Percentiles rank a stretch among this genome's conserved stretches.
Evolutionary conservation across 495 filamentous ascomycete genomes (phyloP).

Genomic region (Xylaria venustula): DNA sequence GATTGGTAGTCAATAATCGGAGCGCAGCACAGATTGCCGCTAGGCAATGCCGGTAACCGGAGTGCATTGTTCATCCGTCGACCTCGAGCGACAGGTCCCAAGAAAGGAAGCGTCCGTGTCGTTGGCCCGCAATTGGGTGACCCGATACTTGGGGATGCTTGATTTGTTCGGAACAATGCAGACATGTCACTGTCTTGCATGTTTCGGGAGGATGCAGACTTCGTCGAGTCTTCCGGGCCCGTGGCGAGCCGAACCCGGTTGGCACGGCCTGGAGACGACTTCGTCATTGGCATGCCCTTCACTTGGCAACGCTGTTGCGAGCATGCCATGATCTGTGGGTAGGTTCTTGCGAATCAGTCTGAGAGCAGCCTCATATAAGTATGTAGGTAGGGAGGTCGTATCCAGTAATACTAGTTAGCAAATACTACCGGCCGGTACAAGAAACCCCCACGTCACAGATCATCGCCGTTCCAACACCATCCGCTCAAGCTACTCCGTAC

Average conservation of each 20-base stretch:
- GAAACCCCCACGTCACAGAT: background rate
- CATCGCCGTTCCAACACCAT: background rate
- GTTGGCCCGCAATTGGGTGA: slow-evolving; percentile 8
- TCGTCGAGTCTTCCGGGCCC: slow-evolving; percentile 12
- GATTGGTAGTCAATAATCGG: background rate
- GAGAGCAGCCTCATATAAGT: no score
- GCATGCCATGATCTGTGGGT: no score
- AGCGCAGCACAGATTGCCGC: background rate
- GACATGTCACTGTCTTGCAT: slow-evolving; percentile 13
- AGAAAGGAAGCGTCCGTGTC: slow-evolving; percentile 9
- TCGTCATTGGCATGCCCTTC: background rate
- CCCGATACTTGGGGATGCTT: slow-evolving; percentile 1
- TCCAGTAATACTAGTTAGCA: no score
- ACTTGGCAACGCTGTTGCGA: background rate
- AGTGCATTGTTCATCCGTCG: slow-evolving; percentile 11
- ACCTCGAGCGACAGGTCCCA: slow-evolving; percentile 12
- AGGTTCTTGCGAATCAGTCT: no score
- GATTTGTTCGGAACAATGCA: slow-evolving; percentile 13
- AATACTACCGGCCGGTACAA: no score
- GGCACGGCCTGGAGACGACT: background rate
- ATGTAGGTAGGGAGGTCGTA: no score
- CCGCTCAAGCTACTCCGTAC: background rate
- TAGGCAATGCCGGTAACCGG: slow-evolving; percentile 14
- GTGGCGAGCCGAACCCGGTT: slow-evolving; percentile 10
- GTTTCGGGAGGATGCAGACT: slow-evolving; percentile 17